Evolutionary conservation across 2,329 filamentous ascomycete species (phyloP), one percentile per base, ranked within the genome.

Genomic region (Calycina herbarum): DNA sequence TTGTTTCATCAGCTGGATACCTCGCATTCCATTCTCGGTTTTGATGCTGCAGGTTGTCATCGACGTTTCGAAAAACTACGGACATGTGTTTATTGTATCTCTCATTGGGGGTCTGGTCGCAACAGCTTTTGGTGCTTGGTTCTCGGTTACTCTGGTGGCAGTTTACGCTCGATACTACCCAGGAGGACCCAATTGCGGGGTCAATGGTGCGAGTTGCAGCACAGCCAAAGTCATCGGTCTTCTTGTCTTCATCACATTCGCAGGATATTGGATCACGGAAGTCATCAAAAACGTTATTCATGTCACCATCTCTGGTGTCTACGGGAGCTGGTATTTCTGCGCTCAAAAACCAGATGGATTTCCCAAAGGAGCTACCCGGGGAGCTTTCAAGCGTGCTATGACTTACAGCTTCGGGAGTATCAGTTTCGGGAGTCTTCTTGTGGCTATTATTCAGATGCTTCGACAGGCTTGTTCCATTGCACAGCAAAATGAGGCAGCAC

Each of bases 321-420:
- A 96, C 73, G 94, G 93, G 0, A 90, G 90, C 0, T 98, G 94
- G 94, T 98, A 96, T 80, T 97, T 96, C 76, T 90, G 86, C 70
- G 79, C 82, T 7, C 79, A 84, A 33, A 84, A 86, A 64, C 79
- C 86, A 0, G 79, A 83, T 65, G 85, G 87, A 56, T 90, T 92
- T 73, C 93, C 94, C 35, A 88, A 85, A 68, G 88, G 88, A 11
- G 89, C 92, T 0, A 97, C 94, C 0, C 86, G 93, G 13, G 91
- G 92, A n/a, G 91, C 94, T 0, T 85, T 95, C 69, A 89, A 86
- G 72, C 87, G 94, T 15, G 87, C 93, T 0, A 82, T 95, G 68
- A 97, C 94, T 0, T 95, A 95, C 80, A 95, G 91, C 71, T 97
- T 97, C 67, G 94, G 94, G 17, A 95, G 91, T 70, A 95, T 98